A percentile compares a stretch with the other conserved stretches of the same genome.
These are phyloP conservation scores for Metschnikowia proteae DNA, from an alignment of 805 yeast genomes.

Conservation along the genomic window DNA sequence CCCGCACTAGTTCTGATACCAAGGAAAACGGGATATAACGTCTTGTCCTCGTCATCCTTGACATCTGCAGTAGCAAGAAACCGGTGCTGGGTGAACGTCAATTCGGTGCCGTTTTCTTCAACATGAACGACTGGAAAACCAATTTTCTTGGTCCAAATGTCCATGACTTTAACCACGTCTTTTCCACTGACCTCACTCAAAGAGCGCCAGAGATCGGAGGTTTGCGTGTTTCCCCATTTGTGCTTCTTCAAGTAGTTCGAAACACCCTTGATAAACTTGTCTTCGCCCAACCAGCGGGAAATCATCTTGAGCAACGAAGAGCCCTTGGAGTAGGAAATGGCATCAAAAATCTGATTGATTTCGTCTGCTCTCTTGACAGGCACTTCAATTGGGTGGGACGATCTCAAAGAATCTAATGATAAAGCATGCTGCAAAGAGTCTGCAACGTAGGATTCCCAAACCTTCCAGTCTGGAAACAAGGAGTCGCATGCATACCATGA, in stretches of 20 bases:
- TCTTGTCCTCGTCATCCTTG: constrained; percentile 65
- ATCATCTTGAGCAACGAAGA: constrained; percentile 77
- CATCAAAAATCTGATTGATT: constrained; percentile 80
- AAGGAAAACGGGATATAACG: constrained; percentile 66
- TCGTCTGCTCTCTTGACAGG: constrained; percentile 76
- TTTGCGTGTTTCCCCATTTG: constrained; percentile 72
- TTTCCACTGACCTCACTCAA: constrained; percentile 66
- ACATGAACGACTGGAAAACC: constrained; percentile 76
- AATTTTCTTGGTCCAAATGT: constrained; percentile 73
- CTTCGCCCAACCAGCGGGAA: constrained; percentile 75
- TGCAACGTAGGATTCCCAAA: constrained; percentile 78
- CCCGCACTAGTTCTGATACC: constrained; percentile 59
- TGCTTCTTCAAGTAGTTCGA: constrained; percentile 72
- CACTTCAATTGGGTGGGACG: constrained; percentile 83
- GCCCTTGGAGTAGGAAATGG: constrained; percentile 80
- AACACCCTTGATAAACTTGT: constrained; percentile 72
- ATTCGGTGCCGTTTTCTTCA: constrained; percentile 40
- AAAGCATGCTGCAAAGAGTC: constrained; percentile 75
- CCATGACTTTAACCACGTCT: constrained; percentile 70
- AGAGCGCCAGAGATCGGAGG: constrained; percentile 75
- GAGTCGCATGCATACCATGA: constrained; percentile 80
- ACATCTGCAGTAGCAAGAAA: constrained; percentile 76
- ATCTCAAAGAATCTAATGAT: constrained; percentile 70
- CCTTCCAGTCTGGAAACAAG: constrained; percentile 81
- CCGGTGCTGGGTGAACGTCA: constrained; percentile 66